These are phyloP conservation scores for Viola pubescens DNA, from an alignment of 441 rosid species.

Conservation along the genomic window DNA sequence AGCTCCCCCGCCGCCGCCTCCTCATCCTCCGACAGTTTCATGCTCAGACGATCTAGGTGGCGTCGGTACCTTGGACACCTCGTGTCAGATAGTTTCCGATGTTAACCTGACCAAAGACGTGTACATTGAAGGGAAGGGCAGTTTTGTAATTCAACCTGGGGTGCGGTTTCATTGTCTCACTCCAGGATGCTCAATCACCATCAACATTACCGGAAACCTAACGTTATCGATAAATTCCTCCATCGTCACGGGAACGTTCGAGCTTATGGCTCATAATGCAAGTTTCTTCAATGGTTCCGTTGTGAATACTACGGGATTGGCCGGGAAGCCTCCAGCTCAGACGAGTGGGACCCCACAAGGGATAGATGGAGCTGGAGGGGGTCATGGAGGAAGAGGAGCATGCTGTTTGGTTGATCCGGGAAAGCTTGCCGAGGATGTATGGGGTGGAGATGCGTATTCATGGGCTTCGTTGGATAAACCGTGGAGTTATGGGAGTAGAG, in stretches of 20 bases:
- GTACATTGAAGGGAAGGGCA: conserved; percentile 77
- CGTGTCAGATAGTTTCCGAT: conserved; percentile 74
- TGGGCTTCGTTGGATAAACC: conserved; percentile 78
- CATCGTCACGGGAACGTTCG: conserved; percentile 56
- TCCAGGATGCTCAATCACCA: conserved; percentile 57
- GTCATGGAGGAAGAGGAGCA: conserved; percentile 95
- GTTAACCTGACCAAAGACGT: conserved; percentile 73
- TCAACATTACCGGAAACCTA: conserved; percentile 74
- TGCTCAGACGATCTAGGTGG: conserved; percentile 93
- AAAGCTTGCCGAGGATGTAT: conserved; percentile 83
- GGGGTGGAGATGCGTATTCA: conserved; percentile 98
- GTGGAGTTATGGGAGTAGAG: conserved; percentile 73
- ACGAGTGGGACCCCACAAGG: conserved; percentile 94
- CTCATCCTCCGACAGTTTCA: conserved; percentile 79
- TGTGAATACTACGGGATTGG: conserved; percentile 72
- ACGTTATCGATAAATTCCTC: conserved; percentile 57
- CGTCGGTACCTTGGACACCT: conserved; percentile 67
- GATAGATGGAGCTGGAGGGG: conserved; percentile 85
- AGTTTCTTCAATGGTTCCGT: conserved; percentile 48
- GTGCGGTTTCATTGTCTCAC: conserved; percentile 58
- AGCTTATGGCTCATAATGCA: conserved; percentile 59
- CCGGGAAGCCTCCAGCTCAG: conserved; percentile 77
- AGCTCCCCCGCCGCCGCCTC: conserved; percentile 91
- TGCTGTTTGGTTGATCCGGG: conserved; percentile 58
- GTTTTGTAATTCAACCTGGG: conserved; percentile 61